Percentiles rank a stretch among this genome's conserved stretches.
Evolutionary conservation across 2,329 filamentous ascomycete genomes (phyloP).

Genomic region (Botryosphaeria dothidea): DNA sequence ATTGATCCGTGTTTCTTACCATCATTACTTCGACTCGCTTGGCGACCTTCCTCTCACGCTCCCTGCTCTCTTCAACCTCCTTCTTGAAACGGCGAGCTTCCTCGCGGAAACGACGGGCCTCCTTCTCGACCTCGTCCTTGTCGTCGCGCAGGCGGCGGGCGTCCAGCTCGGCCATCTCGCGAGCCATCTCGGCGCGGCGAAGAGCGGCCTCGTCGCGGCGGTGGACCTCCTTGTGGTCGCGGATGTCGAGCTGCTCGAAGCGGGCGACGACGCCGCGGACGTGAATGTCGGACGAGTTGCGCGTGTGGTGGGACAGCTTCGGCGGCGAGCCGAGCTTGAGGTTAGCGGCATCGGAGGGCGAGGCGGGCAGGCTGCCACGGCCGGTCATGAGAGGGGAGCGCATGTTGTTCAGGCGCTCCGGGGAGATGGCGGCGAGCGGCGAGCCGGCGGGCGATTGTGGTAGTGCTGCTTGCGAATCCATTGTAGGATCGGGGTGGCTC

Average conservation of each 20-base stretch:
- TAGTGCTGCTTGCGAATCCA: neutral
- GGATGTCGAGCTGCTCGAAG: conserved; percentile 67
- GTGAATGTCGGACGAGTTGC: conserved; percentile 39
- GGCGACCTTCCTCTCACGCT: conserved; percentile 65
- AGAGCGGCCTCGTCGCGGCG: conserved; percentile 46
- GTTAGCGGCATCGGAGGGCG: conserved; percentile 31
- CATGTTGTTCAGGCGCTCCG: conserved; percentile 61
- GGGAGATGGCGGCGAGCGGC: conserved; percentile 62
- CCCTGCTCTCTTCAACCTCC: conserved; percentile 64
- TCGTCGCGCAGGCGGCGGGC: conserved; percentile 52
- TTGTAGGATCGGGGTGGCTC: neutral
- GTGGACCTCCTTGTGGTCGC: conserved; percentile 48
- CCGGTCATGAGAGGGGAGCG: conserved; percentile 31
- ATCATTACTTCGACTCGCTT: conserved; percentile 69
- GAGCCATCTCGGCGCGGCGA: conserved; percentile 44
- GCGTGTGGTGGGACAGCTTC: conserved; percentile 26
- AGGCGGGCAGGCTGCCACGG: conserved; percentile 43
- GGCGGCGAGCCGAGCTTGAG: conserved; percentile 25
- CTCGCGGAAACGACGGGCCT: conserved; percentile 64
- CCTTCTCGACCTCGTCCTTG: conserved; percentile 70
- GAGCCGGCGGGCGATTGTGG: conserved; percentile 39
- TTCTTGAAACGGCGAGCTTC: conserved; percentile 58
- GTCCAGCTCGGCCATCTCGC: conserved; percentile 36
- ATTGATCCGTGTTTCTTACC: no score
- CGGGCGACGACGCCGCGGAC: conserved; percentile 61